Evolutionary conservation across 495 filamentous ascomycete genomes (phyloP), one percentile per base, ranked within the genome.

Genomic region (Tuber borchii): DNA sequence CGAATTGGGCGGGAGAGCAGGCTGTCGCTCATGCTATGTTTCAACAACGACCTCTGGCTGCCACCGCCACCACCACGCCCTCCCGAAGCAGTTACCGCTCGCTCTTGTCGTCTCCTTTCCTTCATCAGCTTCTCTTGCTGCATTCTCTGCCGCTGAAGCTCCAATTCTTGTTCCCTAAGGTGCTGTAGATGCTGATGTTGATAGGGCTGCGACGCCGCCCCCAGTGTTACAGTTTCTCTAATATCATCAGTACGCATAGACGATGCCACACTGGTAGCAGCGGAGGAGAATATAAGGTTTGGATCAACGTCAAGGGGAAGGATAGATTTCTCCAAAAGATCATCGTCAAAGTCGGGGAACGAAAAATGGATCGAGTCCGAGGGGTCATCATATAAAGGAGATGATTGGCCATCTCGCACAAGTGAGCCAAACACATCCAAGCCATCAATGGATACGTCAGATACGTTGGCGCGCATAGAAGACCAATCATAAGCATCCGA

Each of bases 171-270:
- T 70, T 83, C 82, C 69, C 82, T 77, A 39, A 82, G 75, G 45
- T 79, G 82, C 56, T 83, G 79, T 43, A 84, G 48, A 74, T 83
- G 73, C 45, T 83, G 82, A 26, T 82, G 81, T 17, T 80, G 81
- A 56, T 82, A 82, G 22, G 81, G 81, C 69, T 79, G 80, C 34
- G 77, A 73, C 43, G 71, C 74, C 61, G 78, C 72, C 19, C 70
- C 69, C 46, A 80, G 46, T 17, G 26, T 16, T 26, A 19, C 56
- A 34, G 31, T 17, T 65, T 65, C 56, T 34, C 56, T 65, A 34
- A 65, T 65, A 3, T 65, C 56, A 19, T 78, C 80, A 46, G 75
- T 75, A 56, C 82, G 74, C 80, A 82, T 82, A 17, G 81, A 82
- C 34, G 78, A 81, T 19, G 81, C 81, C 16, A 73, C 77, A 71